Evolutionary conservation across 345 rosid species (phyloP).

Genomic region (Turritis glabra): DNA sequence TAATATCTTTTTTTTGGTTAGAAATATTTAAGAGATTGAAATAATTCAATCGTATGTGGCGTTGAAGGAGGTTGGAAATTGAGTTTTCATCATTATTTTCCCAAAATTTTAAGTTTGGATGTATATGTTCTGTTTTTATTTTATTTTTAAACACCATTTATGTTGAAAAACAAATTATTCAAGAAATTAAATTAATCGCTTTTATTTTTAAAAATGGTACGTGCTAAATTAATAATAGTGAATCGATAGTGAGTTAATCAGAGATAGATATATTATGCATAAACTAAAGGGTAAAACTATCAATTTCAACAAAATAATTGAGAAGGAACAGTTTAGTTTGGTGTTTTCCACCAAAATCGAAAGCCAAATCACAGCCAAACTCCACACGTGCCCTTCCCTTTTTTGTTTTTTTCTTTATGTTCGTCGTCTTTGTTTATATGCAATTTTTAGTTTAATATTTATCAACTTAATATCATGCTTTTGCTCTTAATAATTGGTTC

Average conservation of each 20-base stretch:
- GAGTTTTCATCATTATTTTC: too few relatives aligned
- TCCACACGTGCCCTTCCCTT: conserved; percentile 34
- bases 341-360: conserved; percentile 20
- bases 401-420: neutral
- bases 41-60: too few relatives aligned
- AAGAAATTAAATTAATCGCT: too few relatives aligned
- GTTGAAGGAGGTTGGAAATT: too few relatives aligned
- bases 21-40: too few relatives aligned
- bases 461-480: neutral
- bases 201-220: too few relatives aligned
- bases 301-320: conserved; percentile 19
- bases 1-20: too few relatives aligned
- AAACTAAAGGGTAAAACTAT: neutral
- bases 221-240: too few relatives aligned
- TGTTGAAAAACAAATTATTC: neutral
- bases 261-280: neutral
- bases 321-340: neutral
- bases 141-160: neutral
- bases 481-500: conserved; percentile 25
- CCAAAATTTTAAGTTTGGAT: neutral
- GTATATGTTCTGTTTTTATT: neutral
- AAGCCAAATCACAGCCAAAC: conserved; percentile 23
- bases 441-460: neutral
- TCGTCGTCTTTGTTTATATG: neutral
- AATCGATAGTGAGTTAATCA: neutral